phyloP scores from a whole-genome alignment of 352 stramenopile species.

The Detonula confervacea region DNA sequence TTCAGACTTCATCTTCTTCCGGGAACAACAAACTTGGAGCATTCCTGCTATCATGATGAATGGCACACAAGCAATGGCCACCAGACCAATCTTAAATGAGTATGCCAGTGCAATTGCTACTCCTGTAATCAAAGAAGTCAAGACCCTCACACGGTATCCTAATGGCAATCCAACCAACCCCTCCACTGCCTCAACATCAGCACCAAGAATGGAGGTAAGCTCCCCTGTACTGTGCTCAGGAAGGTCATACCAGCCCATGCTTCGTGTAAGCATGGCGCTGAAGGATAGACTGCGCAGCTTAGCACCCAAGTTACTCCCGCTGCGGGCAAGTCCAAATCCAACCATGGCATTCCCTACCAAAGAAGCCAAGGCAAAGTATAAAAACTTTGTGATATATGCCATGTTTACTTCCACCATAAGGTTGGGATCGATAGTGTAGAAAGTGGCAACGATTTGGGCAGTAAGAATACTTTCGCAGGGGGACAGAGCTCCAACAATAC shows the following conservation, averaged over 20 bases:
- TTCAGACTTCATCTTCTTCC: slow-evolving; percentile 58
- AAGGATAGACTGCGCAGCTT: slow-evolving; percentile 45
- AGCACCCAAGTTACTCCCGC: slow-evolving; percentile 33
- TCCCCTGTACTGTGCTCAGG: slow-evolving; percentile 46
- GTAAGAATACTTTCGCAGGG: slow-evolving; percentile 59
- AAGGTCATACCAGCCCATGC: slow-evolving; percentile 54
- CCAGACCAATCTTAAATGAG: slow-evolving; percentile 73
- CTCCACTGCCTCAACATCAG: slow-evolving; percentile 47
- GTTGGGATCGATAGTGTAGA: slow-evolving; percentile 48
- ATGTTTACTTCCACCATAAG: slow-evolving; percentile 48
- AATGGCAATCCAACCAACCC: slow-evolving; percentile 32
- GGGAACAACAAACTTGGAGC: slow-evolving; percentile 58
- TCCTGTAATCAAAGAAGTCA: slow-evolving; percentile 41
- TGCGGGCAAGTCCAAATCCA: slow-evolving; percentile 47
- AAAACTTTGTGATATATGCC: slow-evolving; percentile 35
- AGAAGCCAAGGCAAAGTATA: slow-evolving; percentile 47
- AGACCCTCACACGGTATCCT: slow-evolving; percentile 43
- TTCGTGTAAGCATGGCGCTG: slow-evolving; percentile 37
- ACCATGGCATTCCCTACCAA: slow-evolving; percentile 55
- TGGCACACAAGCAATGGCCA: slow-evolving; percentile 78
- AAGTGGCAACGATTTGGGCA: slow-evolving; percentile 52
- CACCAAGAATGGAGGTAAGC: slow-evolving; percentile 40
- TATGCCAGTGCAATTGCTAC: slow-evolving; percentile 62
- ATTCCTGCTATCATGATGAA: slow-evolving; percentile 66
- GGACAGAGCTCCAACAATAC: slow-evolving; percentile 45